Evolutionary conservation across 192 early-diverging fungal genomes (phyloP).

Genomic region (Coemansia furcata): DNA sequence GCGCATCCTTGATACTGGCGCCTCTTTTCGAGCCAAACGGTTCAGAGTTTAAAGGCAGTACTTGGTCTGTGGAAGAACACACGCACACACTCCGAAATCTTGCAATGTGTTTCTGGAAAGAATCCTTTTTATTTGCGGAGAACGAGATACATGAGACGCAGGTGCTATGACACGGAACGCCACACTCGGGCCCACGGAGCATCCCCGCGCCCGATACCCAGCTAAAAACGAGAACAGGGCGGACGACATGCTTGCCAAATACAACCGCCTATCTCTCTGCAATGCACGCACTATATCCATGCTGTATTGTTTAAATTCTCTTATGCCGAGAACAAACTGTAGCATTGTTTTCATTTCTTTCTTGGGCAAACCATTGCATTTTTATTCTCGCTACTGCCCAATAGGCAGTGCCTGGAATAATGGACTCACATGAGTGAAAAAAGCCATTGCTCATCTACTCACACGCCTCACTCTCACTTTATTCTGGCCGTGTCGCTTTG

Average conservation of each 20-base stretch:
- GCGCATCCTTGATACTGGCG: neutral
- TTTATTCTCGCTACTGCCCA: neutral
- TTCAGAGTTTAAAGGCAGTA: neutral
- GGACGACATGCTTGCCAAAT: neutral
- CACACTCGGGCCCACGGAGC: neutral
- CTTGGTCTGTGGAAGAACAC: no score
- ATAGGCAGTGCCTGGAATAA: neutral
- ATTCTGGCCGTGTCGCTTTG: neutral
- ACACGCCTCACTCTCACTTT: neutral
- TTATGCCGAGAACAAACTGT: neutral
- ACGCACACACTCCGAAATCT: no score
- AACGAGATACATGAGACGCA: neutral
- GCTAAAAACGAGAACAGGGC: neutral
- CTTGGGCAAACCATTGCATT: neutral
- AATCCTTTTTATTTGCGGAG: neutral
- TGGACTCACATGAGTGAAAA: neutral
- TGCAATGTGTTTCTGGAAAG: no score
- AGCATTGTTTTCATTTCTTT: neutral
- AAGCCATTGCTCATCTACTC: constrained; percentile 1
- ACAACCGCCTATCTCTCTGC: neutral
- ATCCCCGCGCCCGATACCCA: neutral
- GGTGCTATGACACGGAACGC: neutral
- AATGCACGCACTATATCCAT: neutral
- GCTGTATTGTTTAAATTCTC: neutral
- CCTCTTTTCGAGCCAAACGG: neutral